Conservation (phyloP, 2,329 filamentous ascomycete species). For the Ceratocystis cubensis region DNA sequence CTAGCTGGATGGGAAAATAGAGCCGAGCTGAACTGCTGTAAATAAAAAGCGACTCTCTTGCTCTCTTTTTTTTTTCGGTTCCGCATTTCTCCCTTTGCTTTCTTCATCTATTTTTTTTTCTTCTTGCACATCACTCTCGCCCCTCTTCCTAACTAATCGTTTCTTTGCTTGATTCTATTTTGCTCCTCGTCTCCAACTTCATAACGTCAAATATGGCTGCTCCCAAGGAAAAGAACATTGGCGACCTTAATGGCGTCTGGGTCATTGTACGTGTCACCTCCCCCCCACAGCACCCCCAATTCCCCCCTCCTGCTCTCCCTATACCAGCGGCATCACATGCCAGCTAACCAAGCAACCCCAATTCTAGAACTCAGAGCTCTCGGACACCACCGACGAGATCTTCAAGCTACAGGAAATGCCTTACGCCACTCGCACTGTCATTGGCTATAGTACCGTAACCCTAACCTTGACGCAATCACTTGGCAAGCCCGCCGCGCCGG, state of each 20-base stretch:
- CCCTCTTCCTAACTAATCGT: background rate
- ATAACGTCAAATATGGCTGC: slow-evolving; percentile 49
- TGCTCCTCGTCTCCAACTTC: background rate
- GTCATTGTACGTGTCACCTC: slow-evolving; percentile 43
- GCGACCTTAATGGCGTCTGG: slow-evolving; percentile 58
- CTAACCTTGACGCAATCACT: slow-evolving; percentile 47
- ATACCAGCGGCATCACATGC: background rate
- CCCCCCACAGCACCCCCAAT: background rate
- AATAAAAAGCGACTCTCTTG: background rate
- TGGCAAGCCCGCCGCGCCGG: slow-evolving; percentile 29
- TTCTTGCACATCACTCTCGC: background rate
- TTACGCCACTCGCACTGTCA: slow-evolving; percentile 60
- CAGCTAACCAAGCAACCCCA: background rate
- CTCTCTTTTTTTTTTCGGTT: background rate
- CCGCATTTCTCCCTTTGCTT: background rate
- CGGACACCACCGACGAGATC: slow-evolving; percentile 54
- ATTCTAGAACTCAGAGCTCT: slow-evolving; percentile 59
- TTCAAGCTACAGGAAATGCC: slow-evolving; percentile 60
- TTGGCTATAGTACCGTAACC: slow-evolving; percentile 56
- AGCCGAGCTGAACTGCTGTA: background rate
- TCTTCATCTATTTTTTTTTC: background rate
- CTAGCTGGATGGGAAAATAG: background rate
- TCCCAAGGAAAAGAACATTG: slow-evolving; percentile 51
- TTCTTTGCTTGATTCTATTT: background rate
- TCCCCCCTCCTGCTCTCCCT: background rate